These are phyloP conservation scores for Ogataea saltuana DNA, from an alignment of 805 yeast species.

Conservation along the genomic window DNA sequence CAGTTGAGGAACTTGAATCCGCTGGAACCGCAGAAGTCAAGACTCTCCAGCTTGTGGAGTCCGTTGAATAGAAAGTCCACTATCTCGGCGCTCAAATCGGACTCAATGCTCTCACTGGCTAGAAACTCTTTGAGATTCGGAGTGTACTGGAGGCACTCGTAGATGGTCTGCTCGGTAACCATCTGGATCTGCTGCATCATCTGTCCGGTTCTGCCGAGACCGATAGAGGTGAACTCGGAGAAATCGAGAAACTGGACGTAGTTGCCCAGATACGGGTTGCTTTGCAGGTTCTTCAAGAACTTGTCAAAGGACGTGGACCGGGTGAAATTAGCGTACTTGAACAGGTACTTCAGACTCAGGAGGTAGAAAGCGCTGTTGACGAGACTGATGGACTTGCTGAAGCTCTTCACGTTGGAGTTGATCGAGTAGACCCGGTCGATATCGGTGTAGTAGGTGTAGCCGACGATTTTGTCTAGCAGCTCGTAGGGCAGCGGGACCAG, in stretches of 20 bases:
- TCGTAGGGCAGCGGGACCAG: slow-evolving; percentile 35
- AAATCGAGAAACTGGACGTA: slow-evolving; percentile 80
- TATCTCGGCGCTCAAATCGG: slow-evolving; percentile 67
- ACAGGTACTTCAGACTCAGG: slow-evolving; percentile 56
- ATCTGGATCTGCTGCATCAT: slow-evolving; percentile 92
- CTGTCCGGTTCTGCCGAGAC: slow-evolving; percentile 82
- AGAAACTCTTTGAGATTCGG: slow-evolving; percentile 76
- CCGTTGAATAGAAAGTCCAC: slow-evolving; percentile 55
- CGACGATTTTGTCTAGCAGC: slow-evolving; percentile 34
- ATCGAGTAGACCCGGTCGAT: slow-evolving; percentile 30
- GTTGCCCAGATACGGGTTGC: slow-evolving; percentile 50
- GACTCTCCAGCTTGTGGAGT: slow-evolving; percentile 57
- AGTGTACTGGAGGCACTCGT: slow-evolving; percentile 58
- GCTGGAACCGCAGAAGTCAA: slow-evolving; percentile 90
- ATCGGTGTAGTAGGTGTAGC: slow-evolving; percentile 33
- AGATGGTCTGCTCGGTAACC: slow-evolving; percentile 75
- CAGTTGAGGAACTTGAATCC: slow-evolving; percentile 61
- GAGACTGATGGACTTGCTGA: slow-evolving; percentile 33
- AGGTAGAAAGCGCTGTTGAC: slow-evolving; percentile 61
- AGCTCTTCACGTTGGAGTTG: slow-evolving; percentile 32
- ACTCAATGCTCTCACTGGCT: slow-evolving; percentile 83
- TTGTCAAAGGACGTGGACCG: slow-evolving; percentile 79
- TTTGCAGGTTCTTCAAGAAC: slow-evolving; percentile 56
- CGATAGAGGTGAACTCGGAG: slow-evolving; percentile 84
- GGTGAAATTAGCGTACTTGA: slow-evolving; percentile 70